A percentile compares a stretch with the other conserved stretches of the same genome.
These are phyloP conservation scores for Cladophialophora immunda DNA, from an alignment of 2,329 filamentous ascomycete species.

Conservation along the genomic window DNA sequence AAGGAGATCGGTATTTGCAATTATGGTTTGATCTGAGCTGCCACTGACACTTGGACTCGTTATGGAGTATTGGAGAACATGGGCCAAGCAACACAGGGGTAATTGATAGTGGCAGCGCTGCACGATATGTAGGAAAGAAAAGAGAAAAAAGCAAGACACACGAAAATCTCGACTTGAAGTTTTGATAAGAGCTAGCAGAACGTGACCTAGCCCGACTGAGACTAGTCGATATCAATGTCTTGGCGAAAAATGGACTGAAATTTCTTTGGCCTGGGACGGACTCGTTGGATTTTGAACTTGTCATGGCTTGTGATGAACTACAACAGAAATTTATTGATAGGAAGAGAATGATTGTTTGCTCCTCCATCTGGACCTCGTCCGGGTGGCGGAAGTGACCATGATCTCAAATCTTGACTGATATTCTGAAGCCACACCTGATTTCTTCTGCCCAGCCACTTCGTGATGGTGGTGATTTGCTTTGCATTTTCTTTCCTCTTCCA, in stretches of 20 bases:
- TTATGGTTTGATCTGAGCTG: constrained; percentile 76
- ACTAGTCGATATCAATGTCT: constrained; percentile 19
- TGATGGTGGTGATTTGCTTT: background rate
- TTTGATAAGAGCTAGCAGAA: constrained; percentile 1
- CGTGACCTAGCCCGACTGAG: constrained; percentile 14
- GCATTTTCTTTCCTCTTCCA: background rate
- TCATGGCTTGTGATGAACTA: constrained; percentile 53
- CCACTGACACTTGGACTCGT: constrained; percentile 77
- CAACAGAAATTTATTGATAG: constrained; percentile 53
- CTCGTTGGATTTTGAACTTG: constrained; percentile 15
- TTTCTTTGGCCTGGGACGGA: background rate
- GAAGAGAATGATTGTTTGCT: constrained; percentile 56
- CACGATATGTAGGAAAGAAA: constrained; percentile 69
- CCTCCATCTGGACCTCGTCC: constrained; percentile 4
- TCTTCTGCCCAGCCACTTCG: background rate
- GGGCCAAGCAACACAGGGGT: constrained; percentile 84
- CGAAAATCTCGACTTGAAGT: constrained; percentile 4
- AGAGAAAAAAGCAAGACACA: background rate
- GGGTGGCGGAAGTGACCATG: constrained; percentile 23
- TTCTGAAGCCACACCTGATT: constrained; percentile 32
- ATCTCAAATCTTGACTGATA: constrained; percentile 45
- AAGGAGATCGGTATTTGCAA: constrained; percentile 69
- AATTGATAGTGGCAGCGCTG: constrained; percentile 75
- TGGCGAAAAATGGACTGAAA: constrained; percentile 19
- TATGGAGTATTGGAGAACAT: constrained; percentile 53